These are phyloP conservation scores for Dothistroma pini DNA, from an alignment of 2,329 filamentous ascomycete genomes.

Conservation along the genomic window DNA sequence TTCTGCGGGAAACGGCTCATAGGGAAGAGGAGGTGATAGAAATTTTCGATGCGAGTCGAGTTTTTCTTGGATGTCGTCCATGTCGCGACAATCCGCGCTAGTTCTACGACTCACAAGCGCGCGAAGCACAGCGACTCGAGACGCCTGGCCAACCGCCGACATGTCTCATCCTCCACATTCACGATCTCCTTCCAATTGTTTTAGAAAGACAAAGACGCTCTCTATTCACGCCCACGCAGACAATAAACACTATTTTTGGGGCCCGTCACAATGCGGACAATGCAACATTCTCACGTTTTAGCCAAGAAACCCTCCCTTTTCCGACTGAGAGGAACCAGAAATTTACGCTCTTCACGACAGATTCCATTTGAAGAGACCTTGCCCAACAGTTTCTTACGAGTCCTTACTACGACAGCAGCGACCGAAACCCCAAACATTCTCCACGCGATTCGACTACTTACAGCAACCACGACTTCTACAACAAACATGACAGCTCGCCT, in stretches of 20 bases:
- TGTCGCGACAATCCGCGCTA: not conserved
- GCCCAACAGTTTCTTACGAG: not conserved
- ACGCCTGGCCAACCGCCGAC: not conserved
- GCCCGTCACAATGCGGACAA: not conserved
- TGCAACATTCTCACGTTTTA: not conserved
- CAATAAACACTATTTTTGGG: not conserved
- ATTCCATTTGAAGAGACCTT: not conserved
- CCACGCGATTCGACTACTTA: constrained; percentile 10
- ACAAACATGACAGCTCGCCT: constrained; percentile 13
- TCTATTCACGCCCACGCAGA: not conserved
- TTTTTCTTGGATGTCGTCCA: not conserved
- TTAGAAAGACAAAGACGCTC: not conserved
- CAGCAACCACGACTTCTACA: constrained; percentile 17
- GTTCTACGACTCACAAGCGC: not conserved
- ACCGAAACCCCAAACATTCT: not conserved
- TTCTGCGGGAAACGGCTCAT: not conserved
- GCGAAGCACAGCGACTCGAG: not conserved
- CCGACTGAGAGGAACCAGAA: not conserved
- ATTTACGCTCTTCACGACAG: not conserved
- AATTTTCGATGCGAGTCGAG: not conserved
- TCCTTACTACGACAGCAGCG: not conserved
- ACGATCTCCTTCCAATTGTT: not conserved
- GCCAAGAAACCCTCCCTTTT: not conserved
- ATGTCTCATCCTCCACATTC: not conserved
- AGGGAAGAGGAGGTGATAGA: not conserved